These are phyloP conservation scores for Tylopilus sp. DNA, from an alignment of 768 basidiomycete genomes.

Conservation along the genomic window DNA sequence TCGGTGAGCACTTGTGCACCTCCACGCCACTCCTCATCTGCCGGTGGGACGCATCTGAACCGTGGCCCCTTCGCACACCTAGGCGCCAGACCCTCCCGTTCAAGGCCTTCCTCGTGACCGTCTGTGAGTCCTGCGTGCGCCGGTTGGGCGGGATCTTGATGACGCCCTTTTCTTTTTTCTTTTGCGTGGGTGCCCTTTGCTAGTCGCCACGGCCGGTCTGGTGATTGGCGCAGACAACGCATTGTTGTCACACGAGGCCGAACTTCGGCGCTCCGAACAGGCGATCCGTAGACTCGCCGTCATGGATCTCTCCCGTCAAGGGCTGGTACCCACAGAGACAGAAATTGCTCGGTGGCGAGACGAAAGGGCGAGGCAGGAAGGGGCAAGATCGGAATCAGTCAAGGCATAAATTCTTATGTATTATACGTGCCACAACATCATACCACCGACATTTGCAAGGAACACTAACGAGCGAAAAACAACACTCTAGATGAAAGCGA, in stretches of 20 bases:
- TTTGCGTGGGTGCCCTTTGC: too few species aligned
- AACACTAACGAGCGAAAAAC: slow-evolving; percentile 8
- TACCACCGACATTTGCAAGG: slow-evolving; percentile 3
- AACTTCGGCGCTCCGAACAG: slow-evolving; percentile 64
- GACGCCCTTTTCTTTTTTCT: too few species aligned
- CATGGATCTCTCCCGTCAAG: slow-evolving; percentile 68
- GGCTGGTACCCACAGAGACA: slow-evolving; percentile 77
- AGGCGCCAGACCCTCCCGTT: slow-evolving; percentile 80
- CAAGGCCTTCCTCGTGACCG: slow-evolving; percentile 75
- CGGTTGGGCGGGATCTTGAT: too few species aligned
- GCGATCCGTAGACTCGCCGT: slow-evolving; percentile 69
- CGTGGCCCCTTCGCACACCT: too few species aligned
- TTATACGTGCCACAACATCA: slow-evolving; percentile 10
- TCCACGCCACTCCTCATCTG: too few species aligned
- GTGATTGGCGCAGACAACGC: slow-evolving; percentile 76
- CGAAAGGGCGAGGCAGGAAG: slow-evolving; percentile 30
- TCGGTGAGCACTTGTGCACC: slow-evolving; percentile 52
- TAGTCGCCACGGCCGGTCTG: slow-evolving; percentile 64
- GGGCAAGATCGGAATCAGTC: slow-evolving; percentile 3
- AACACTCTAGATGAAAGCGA: slow-evolving; percentile 17
- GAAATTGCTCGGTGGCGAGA: slow-evolving; percentile 81
- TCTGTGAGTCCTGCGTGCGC: slow-evolving; percentile 52
- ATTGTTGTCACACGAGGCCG: slow-evolving; percentile 64
- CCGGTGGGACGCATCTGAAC: too few species aligned
- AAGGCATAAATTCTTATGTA: slow-evolving; percentile 5